Conservation (phyloP, 345 rosid genomes). For the Pistacia integerrima region DNA sequence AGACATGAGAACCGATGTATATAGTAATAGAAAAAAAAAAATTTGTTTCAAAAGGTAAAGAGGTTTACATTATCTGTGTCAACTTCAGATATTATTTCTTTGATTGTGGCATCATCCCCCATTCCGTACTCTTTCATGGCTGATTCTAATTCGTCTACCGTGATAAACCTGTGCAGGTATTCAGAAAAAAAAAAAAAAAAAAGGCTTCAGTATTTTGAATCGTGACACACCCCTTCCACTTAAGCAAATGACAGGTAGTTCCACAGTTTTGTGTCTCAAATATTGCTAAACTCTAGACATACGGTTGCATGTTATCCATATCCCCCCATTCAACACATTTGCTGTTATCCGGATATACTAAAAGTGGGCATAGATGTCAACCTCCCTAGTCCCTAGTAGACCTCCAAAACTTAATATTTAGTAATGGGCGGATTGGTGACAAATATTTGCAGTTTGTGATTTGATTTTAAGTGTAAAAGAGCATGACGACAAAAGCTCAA, state of each 20-base stretch:
- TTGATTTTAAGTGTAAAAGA: not conserved
- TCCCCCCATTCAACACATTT: not conserved
- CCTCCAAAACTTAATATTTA: not conserved
- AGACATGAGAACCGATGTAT: not conserved
- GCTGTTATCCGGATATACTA: no score
- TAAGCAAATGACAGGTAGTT: not conserved
- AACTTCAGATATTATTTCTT: constrained; percentile 85
- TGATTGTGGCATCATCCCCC: constrained; percentile 77
- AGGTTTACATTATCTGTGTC: constrained; percentile 77
- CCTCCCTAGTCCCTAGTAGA: not conserved
- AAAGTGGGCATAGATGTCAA: not conserved
- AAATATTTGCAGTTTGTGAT: no score
- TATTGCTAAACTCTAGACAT: not conserved
- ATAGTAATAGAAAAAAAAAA: not conserved
- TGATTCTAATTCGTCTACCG: constrained; percentile 73
- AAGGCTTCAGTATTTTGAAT: not conserved
- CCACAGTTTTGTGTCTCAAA: not conserved
- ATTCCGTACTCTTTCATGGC: constrained; percentile 85
- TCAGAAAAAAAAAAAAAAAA: not conserved
- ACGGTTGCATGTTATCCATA: not conserved
- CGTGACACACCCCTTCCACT: not conserved
- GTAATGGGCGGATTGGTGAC: not conserved
- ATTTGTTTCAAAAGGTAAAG: not conserved
- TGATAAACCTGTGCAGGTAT: constrained; percentile 58
- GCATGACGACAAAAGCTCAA: not conserved